Evolutionary conservation across 305 asterid genomes (phyloP).

Genomic region (Plantago lanceolata): DNA sequence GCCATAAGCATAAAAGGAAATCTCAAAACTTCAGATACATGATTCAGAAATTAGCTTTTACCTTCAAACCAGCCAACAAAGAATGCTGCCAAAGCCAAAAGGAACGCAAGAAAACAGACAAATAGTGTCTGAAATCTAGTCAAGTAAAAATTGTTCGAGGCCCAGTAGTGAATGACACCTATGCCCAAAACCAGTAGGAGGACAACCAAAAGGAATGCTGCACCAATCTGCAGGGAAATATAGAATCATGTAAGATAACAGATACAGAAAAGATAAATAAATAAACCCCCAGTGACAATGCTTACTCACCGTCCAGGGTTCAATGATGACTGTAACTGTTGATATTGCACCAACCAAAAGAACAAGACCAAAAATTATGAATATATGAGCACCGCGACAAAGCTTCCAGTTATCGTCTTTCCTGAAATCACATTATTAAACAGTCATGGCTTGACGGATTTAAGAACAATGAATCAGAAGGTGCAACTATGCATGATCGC

Average conservation of each 20-base stretch:
- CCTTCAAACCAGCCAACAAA: conserved; percentile 86
- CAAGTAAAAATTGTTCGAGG: conserved; percentile 94
- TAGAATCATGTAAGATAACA: conserved; percentile 24
- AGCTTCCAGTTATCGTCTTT: conserved; percentile 98
- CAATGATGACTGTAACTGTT: conserved; percentile 65
- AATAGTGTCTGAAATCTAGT: conserved; percentile 86
- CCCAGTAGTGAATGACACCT: conserved; percentile 97
- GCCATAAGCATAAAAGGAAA: conserved; percentile 13
- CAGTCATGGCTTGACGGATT: conserved; percentile 4
- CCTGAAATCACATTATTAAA: conserved; percentile 48
- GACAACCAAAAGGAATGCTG: conserved; percentile 82
- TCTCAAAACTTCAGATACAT: neutral
- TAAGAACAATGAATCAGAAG: conserved; percentile 10
- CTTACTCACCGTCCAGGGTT: conserved; percentile 85
- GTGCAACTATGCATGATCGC: conserved; percentile 30
- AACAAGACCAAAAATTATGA: conserved; percentile 72
- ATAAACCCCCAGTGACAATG: conserved; percentile 12
- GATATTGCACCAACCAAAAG: conserved; percentile 87
- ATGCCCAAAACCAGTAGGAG: conserved; percentile 89
- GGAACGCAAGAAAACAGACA: conserved; percentile 93
- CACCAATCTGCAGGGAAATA: conserved; percentile 72
- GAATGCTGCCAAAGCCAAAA: conserved; percentile 95
- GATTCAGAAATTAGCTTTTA: conserved; percentile 23
- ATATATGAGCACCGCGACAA: conserved; percentile 77
- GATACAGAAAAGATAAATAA: conserved; percentile 16